Percentiles rank a stretch among this genome's conserved stretches.
These are phyloP conservation scores for Pleodorina starrii DNA, from an alignment of 139 green algal species.

Conservation along the genomic window DNA sequence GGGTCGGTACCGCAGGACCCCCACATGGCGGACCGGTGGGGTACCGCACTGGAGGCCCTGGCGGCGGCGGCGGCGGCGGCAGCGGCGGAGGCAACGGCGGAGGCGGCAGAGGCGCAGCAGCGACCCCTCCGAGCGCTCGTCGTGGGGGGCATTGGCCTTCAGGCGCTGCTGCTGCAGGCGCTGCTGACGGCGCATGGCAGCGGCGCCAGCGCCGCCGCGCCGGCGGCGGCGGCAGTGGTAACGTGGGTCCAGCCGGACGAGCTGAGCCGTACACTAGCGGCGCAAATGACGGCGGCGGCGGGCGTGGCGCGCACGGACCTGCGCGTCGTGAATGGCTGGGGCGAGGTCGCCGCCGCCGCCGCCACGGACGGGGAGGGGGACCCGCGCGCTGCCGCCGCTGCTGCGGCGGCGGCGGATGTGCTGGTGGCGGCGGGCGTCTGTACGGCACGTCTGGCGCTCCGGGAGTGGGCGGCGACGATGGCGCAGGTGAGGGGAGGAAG, in stretches of 20 bases:
- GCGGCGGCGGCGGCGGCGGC: neutral
- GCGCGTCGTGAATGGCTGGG: neutral
- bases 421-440: slow-evolving; percentile 6
- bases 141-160: slow-evolving; percentile 2
- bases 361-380: neutral
- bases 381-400: neutral
- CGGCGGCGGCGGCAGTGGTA: neutral
- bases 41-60: neutral
- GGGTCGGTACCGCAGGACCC: neutral
- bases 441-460: slow-evolving; percentile 10
- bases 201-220: neutral
- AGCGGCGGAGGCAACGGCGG: neutral
- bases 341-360: neutral
- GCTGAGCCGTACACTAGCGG: slow-evolving; percentile 11
- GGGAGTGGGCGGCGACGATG: slow-evolving; percentile 21
- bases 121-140: neutral
- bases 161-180: slow-evolving; percentile 20
- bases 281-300: slow-evolving; percentile 28
- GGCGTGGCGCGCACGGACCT: neutral
- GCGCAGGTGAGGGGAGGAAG: slow-evolving; percentile 5
- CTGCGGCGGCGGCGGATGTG: neutral
- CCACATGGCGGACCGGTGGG: neutral
- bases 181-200: neutral
- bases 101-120: neutral
- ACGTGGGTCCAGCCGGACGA: slow-evolving; percentile 20